Evolutionary conservation across 257 asterid species (phyloP).

Genomic region (Nicotiana tabacum): DNA sequence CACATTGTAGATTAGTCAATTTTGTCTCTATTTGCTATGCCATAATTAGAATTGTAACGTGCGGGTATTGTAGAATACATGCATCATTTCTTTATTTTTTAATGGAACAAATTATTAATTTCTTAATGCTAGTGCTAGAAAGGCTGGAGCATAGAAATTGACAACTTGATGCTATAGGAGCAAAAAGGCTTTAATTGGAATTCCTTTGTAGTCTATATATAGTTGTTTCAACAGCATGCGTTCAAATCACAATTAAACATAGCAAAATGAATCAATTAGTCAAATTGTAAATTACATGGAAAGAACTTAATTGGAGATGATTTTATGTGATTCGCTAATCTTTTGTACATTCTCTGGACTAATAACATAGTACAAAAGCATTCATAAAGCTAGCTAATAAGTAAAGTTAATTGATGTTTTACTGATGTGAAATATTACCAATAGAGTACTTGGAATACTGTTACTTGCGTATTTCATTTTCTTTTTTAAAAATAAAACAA

Average conservation of each 20-base stretch:
- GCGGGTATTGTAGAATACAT: neutral
- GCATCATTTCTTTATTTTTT: neutral
- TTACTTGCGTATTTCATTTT: neutral
- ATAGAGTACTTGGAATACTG: no score
- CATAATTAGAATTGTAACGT: neutral
- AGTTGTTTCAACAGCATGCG: neutral
- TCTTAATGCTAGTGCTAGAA: neutral
- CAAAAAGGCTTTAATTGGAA: neutral
- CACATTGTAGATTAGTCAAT: neutral
- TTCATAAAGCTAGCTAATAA: neutral
- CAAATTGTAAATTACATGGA: neutral
- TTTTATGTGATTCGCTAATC: neutral
- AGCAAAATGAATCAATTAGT: neutral
- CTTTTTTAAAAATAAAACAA: neutral
- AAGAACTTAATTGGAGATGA: neutral
- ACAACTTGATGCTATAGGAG: neutral
- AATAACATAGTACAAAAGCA: neutral
- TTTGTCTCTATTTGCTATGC: neutral
- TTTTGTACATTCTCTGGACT: neutral
- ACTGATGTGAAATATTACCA: neutral
- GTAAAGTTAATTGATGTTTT: neutral
- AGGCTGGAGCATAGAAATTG: neutral
- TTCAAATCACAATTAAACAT: neutral
- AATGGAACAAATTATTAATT: neutral
- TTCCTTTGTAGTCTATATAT: no score